Evolutionary conservation across 495 filamentous ascomycete species (phyloP).

Genomic region (Podospora didyma): DNA sequence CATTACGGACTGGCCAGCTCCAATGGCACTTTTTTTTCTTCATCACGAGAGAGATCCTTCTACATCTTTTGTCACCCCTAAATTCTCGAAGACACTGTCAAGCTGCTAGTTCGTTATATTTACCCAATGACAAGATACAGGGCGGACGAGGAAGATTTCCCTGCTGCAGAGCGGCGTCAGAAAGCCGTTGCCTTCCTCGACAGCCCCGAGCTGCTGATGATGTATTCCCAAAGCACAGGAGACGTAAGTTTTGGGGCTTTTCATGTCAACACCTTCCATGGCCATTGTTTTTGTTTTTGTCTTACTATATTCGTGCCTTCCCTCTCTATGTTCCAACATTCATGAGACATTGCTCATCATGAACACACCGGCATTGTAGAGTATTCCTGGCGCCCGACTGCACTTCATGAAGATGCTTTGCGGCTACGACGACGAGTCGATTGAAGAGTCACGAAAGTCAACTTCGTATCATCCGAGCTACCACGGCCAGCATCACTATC

Average conservation of each 20-base stretch:
- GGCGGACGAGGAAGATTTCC: slow-evolving; percentile 24
- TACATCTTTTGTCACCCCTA: no score
- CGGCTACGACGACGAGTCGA: slow-evolving; percentile 37
- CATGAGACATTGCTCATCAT: background rate
- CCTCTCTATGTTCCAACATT: background rate
- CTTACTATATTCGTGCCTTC: background rate
- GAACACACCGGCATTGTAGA: slow-evolving; percentile 22
- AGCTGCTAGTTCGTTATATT: no score
- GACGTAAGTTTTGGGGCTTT: slow-evolving; percentile 29
- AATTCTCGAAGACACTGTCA: no score
- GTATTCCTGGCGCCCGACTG: slow-evolving; percentile 42
- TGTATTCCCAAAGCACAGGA: slow-evolving; percentile 44
- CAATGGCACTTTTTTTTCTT: no score
- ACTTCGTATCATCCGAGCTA: background rate
- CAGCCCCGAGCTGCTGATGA: slow-evolving; percentile 50
- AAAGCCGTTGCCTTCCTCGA: slow-evolving; percentile 43
- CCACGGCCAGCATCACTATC: background rate
- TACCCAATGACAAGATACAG: background rate
- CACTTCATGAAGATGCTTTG: slow-evolving; percentile 48
- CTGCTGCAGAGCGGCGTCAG: slow-evolving; percentile 30
- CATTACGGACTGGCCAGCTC: no score
- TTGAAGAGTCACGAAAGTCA: background rate
- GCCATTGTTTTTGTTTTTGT: background rate
- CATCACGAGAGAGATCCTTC: no score
- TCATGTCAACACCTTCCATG: background rate